Percentiles rank a stretch among this genome's conserved stretches.
Evolutionary conservation across 192 early-diverging fungal genomes (phyloP).

Genomic region (Diversispora epigaea): DNA sequence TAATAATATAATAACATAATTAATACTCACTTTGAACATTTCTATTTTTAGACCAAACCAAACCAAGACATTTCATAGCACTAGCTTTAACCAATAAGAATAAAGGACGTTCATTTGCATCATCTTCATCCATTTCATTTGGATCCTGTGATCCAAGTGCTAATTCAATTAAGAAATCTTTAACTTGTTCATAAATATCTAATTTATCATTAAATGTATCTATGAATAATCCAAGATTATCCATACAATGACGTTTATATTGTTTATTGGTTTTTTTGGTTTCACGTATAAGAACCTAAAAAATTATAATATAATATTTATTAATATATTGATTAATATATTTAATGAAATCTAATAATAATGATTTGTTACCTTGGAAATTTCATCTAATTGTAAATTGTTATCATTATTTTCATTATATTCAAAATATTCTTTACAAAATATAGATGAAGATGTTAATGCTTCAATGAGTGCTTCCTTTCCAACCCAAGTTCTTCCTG

Average conservation of each 20-base stretch:
- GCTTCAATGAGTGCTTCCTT: slow-evolving; percentile 75
- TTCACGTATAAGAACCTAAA: slow-evolving; percentile 67
- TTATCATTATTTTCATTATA: slow-evolving; percentile 7
- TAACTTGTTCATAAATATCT: slow-evolving; percentile 57
- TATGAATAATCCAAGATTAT: slow-evolving; percentile 59
- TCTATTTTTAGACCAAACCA: slow-evolving; percentile 49
- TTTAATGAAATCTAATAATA: too few species aligned
- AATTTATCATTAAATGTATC: slow-evolving; percentile 56
- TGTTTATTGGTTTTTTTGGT: slow-evolving; percentile 70
- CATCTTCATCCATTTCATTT: slow-evolving; percentile 60
- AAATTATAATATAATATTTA: too few species aligned
- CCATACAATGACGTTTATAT: slow-evolving; percentile 68
- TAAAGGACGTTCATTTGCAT: slow-evolving; percentile 60
- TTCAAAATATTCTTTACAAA: slow-evolving; percentile 54
- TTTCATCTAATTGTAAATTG: slow-evolving; percentile 41
- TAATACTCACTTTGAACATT: slow-evolving; percentile 54
- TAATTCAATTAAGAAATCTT: slow-evolving; percentile 54
- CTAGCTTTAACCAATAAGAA: slow-evolving; percentile 64
- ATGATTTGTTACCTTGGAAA: slow-evolving; percentile 48
- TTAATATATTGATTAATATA: too few species aligned
- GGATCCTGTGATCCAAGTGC: slow-evolving; percentile 44
- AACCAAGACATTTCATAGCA: slow-evolving; percentile 63
- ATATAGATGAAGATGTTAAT: slow-evolving; percentile 54
- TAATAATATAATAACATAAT: not conserved
- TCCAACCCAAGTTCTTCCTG: slow-evolving; percentile 77